A percentile compares a stretch with the other conserved stretches of the same genome.
These are phyloP conservation scores for Miscanthus lutarioriparius DNA, from an alignment of 176 grass and related monocot species.

Conservation along the genomic window DNA sequence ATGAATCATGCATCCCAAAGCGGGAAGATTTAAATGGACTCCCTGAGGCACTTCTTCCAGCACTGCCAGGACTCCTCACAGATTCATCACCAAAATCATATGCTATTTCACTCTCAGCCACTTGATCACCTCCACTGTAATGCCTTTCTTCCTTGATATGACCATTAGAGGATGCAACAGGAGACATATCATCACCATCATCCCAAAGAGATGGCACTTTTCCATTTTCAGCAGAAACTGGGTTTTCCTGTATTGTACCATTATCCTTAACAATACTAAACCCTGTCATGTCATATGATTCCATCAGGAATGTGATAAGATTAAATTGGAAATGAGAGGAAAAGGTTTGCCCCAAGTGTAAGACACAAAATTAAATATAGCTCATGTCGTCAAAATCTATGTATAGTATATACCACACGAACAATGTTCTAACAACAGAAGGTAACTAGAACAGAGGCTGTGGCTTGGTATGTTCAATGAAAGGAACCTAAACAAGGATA, in stretches of 20 bases:
- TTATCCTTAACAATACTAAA: conserved; percentile 83
- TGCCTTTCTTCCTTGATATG: conserved; percentile 62
- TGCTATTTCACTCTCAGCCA: conserved; percentile 60
- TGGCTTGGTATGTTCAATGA: background rate
- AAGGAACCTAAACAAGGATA: background rate
- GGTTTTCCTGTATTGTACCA: conserved; percentile 60
- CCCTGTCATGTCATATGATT: conserved; percentile 50
- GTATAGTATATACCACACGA: background rate
- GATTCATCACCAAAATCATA: conserved; percentile 87
- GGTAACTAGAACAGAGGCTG: background rate
- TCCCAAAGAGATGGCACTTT: conserved; percentile 72
- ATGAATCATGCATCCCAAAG: conserved; percentile 58
- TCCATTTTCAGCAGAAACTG: conserved; percentile 50
- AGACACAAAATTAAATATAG: conserved; percentile 18
- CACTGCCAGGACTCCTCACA: conserved; percentile 63
- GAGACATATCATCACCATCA: conserved; percentile 65
- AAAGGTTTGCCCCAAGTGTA: background rate
- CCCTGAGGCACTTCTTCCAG: conserved; percentile 79
- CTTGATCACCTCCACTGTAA: conserved; percentile 49
- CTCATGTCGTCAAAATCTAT: background rate
- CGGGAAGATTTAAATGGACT: conserved; percentile 83
- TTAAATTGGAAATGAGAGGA: background rate
- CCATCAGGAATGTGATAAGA: conserved; percentile 23
- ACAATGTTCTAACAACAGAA: conserved; percentile 11
- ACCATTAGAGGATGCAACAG: conserved; percentile 76